These are phyloP conservation scores for Chimonanthus salicifolius DNA, from an alignment of 164 flowering plant species.

Conservation along the genomic window DNA sequence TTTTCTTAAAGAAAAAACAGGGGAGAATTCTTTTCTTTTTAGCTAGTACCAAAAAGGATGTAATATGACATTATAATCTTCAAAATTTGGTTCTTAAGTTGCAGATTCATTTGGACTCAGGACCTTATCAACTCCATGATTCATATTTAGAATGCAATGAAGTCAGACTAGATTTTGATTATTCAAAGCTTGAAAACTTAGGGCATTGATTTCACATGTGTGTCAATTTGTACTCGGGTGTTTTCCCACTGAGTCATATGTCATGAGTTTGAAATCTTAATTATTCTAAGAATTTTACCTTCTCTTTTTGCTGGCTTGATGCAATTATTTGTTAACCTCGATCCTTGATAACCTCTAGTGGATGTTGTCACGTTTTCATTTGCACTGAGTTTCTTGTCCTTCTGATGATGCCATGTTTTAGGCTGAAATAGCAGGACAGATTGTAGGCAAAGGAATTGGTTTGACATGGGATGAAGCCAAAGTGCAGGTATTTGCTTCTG, in stretches of 20 bases:
- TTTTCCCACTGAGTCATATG: background rate
- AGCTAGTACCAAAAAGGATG: no score
- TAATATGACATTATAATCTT: background rate
- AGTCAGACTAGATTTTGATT: no score
- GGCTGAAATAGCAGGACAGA: conserved; percentile 84
- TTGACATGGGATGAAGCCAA: conserved; percentile 85
- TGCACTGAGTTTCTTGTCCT: conserved; percentile 1
- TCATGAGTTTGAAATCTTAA: background rate
- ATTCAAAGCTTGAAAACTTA: no score
- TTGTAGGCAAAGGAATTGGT: conserved; percentile 72
- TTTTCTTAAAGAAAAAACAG: background rate
- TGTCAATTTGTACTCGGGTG: background rate
- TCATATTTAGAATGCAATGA: background rate
- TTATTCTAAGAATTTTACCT: background rate
- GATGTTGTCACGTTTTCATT: background rate
- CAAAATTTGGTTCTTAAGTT: background rate
- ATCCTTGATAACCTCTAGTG: background rate
- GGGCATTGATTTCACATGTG: no score
- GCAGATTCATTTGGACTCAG: background rate
- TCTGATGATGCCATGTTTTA: conserved; percentile 17
- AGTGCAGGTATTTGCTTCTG: conserved; percentile 49
- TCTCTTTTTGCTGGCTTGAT: background rate
- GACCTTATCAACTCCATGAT: background rate
- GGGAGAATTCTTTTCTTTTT: background rate
- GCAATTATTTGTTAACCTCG: background rate